Conservation (phyloP, 2,329 filamentous ascomycete species). For the Colletotrichum gigasporum region DNA sequence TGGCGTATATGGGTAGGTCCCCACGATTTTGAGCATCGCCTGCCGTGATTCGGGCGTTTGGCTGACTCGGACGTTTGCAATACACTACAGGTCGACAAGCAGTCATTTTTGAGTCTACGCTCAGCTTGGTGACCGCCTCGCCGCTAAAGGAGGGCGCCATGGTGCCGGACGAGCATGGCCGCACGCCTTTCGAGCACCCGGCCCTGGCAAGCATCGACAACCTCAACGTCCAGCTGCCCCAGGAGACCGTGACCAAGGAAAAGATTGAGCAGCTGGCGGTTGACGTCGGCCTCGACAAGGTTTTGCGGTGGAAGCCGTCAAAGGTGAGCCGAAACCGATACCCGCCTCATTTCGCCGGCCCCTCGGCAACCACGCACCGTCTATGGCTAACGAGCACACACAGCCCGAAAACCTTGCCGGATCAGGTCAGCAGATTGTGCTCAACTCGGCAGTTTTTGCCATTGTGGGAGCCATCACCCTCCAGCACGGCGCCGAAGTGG, state of each 20-base stretch:
- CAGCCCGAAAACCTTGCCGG: conserved; percentile 72
- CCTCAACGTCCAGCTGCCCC: conserved; percentile 69
- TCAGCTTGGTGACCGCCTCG: conserved; percentile 68
- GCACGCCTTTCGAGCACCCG: conserved; percentile 75
- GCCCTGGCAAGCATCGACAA: conserved; percentile 79
- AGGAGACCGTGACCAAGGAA: conserved; percentile 68
- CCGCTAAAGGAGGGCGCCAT: conserved; percentile 37
- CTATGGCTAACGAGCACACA: conserved; percentile 1
- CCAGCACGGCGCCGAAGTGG: conserved; percentile 83
- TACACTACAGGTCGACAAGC: conserved; percentile 39
- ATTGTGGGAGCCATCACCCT: conserved; percentile 91
- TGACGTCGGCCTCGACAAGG: conserved; percentile 75
- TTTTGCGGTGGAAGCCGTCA: conserved; percentile 89
- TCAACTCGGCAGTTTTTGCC: conserved; percentile 82
- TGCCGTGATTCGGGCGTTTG: not conserved
- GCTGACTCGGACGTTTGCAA: conserved; percentile 18
- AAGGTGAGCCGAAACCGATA: conserved; percentile 64
- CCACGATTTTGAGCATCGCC: conserved; percentile 4
- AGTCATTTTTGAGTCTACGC: conserved; percentile 37
- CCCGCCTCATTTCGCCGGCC: not conserved
- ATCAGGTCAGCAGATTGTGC: conserved; percentile 79
- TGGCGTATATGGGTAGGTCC: conserved; percentile 83
- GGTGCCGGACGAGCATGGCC: conserved; percentile 59
- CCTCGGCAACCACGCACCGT: not conserved
- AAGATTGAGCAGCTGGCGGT: conserved; percentile 75